These are phyloP conservation scores for Arctostaphylos glauca DNA, from an alignment of 148 eudicot genomes.

Conservation along the genomic window DNA sequence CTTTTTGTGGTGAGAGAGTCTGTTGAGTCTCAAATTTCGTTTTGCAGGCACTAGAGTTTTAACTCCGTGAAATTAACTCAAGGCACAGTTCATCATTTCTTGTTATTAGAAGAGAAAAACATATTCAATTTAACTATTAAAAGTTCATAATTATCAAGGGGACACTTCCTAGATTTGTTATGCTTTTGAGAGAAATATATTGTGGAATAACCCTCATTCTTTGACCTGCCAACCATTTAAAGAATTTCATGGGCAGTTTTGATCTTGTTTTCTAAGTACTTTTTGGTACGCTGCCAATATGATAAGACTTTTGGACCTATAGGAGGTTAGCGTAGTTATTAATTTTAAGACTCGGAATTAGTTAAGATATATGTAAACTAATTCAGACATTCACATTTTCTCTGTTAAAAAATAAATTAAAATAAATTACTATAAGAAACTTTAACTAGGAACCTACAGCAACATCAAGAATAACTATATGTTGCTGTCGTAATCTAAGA, in stretches of 20 bases:
- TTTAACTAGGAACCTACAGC: no score
- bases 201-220: not conserved
- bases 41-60: not conserved
- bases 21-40: not conserved
- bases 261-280: not conserved
- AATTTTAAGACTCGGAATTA: no score
- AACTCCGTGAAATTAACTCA: not conserved
- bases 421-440: no score
- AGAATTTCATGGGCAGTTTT: not conserved
- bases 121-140: not conserved
- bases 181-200: slow-evolving; percentile 5
- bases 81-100: not conserved
- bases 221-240: not conserved
- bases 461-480: no score
- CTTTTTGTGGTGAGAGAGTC: not conserved
- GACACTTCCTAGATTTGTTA: not conserved
- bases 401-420: no score
- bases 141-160: not conserved
- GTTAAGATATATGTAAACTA: no score
- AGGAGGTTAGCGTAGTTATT: no score
- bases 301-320: no score
- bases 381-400: no score
- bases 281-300: not conserved
- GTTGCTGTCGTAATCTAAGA: no score
- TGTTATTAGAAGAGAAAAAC: not conserved